Base-by-base conservation (phyloP, 108 stramenopile genomes). In the Nannochloropsis granulata region DNA sequence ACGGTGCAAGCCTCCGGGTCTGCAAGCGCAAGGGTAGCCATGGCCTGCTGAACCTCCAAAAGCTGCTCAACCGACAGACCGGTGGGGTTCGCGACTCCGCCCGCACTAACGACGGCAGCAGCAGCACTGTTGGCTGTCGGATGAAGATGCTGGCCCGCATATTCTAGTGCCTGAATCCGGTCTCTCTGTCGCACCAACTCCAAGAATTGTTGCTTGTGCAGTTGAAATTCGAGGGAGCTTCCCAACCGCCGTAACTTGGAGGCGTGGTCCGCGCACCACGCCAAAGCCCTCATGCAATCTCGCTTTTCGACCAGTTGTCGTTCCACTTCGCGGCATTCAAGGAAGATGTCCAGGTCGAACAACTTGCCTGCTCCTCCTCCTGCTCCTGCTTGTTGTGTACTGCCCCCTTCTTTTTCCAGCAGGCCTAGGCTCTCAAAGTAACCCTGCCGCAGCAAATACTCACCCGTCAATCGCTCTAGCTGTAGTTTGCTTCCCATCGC, bases 251-350 rank as follows among this genome's bases (percentile, higher is more conserved):
- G 85, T 46, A 87, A 84, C 25, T 80, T 82, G 5, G 86, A 87
- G 82, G 85, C 25, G 84, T 87, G 84, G 13, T 87, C 86, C 46
- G 82, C 85, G 82, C 86, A 87, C 86, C 86, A 87, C 56, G 34
- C 84, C 8, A 87, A 84, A 0, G 86, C 85, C 10, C 56, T 10
- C n/a, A n/a, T n/a, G 56, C 56, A 81, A n/a, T 71, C 56, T 11
- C 56, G 56, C 16, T 71, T 16, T n/a, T 3, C 56, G 21, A 71
- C 56, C 7, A 71, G 56, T 71, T 71, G 56, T 71, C n/a, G 56
- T n/a, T 71, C 56, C n/a, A 71, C 56, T n/a, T 7, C 56, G 21
- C n/a, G 16, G 10, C 16, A 71, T 16, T n/a, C 11, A 71, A 71
- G 7, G n/a, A 71, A 71, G 16, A 71, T 71, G n/a, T n/a, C 56